Base-by-base conservation (phyloP, 345 rosid species). In the Ceriops zippeliana region DNA sequence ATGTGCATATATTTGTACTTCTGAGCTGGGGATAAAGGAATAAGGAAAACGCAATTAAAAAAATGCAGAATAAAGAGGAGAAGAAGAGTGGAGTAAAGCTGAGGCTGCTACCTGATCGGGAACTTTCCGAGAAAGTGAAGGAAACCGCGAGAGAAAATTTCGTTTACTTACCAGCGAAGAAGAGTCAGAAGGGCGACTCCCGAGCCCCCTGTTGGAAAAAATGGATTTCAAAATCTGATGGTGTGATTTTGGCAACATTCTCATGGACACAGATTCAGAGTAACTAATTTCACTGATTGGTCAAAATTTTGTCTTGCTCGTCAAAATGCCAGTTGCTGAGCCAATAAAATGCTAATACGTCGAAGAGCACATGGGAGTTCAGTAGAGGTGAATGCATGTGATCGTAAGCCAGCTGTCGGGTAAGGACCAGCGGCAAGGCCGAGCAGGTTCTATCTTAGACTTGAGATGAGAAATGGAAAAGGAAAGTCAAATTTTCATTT, bases 61-160 rank as follows among this genome's bases (percentile, higher is more conserved):
- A 32, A 69, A 62, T 9, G 76, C 49, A 34, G 42, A 61, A 10
- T 5, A 26, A 30, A 2, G 58, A 58, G 34, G 27, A 51, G 34
- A 16, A 46, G 28, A 27, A 31, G 21, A 59, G 61, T 16, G 49
- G 5, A 28, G 15, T 5, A 15, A 17, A 5, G 24, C 60, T 63
- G 16, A 42, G 15, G 49, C 1, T 2, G 9, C 42, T 67, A 76
- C 82, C 73, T 78, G 85, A 82, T 78, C 73, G 74, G 56, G 17
- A 52, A 69, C 31, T 83, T 80, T 73, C 83, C 66, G 71, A 73
- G 85, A 82, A 80, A 82, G 57, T 66, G 70, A 62, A 77, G 73
- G 77, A 70, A 61, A 79, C 28, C 42, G 69, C 61, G 49, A 64
- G 52, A 64, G 57, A 47, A 42, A 11, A 2, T 35, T 53, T 7